A percentile compares a stretch with the other conserved stretches of the same genome.
These are phyloP conservation scores for Penicillium pulvis DNA, from an alignment of 495 filamentous ascomycete genomes.

Conservation along the genomic window DNA sequence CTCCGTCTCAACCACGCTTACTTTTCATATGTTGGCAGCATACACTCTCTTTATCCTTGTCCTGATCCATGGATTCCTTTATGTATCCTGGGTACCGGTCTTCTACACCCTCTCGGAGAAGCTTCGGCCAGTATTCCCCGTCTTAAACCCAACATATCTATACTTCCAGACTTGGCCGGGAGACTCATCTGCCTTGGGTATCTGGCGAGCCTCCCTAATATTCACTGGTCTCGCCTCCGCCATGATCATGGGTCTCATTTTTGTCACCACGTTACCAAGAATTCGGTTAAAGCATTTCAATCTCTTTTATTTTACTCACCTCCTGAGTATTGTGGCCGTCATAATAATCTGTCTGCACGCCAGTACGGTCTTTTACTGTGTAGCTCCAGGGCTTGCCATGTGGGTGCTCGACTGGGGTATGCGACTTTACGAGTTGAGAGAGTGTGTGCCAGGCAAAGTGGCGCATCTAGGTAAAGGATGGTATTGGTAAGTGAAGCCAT, in stretches of 20 bases:
- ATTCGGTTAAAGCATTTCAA: slow-evolving; percentile 14
- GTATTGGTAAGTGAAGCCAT: slow-evolving; percentile 12
- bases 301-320: slow-evolving; percentile 14
- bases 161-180: slow-evolving; percentile 14
- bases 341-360: slow-evolving; percentile 11
- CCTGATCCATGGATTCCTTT: slow-evolving; percentile 10
- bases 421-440: slow-evolving; percentile 14
- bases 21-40: slow-evolving; percentile 14
- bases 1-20: slow-evolving; percentile 15
- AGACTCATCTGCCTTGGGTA: slow-evolving; percentile 11
- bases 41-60: slow-evolving; percentile 12
- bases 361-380: slow-evolving; percentile 13
- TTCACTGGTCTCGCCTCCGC: slow-evolving; percentile 12
- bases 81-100: slow-evolving; percentile 12
- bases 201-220: slow-evolving; percentile 14
- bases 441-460: slow-evolving; percentile 11
- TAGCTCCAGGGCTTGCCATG: slow-evolving; percentile 15
- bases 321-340: slow-evolving; percentile 9
- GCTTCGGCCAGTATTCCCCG: slow-evolving; percentile 12
- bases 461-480: slow-evolving; percentile 13
- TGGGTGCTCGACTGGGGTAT: slow-evolving; percentile 16
- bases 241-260: slow-evolving; percentile 13
- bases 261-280: slow-evolving; percentile 11
- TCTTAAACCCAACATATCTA: slow-evolving; percentile 15
- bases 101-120: slow-evolving; percentile 12